Base-by-base conservation (phyloP, 306 rosid species). In the Trifolium dubium region DNA sequence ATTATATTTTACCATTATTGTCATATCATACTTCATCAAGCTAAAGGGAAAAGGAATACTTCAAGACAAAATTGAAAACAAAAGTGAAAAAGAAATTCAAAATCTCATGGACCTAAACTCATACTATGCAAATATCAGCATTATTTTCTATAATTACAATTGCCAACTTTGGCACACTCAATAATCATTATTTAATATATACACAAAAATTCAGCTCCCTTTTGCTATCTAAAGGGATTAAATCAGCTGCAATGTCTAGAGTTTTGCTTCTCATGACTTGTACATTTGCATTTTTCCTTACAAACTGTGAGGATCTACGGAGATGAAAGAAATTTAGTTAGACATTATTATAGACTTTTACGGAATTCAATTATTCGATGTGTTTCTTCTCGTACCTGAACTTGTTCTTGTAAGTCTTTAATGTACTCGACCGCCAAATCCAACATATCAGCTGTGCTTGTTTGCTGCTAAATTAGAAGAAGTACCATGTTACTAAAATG, bases 391-490 rank as follows among this genome's bases (percentile, higher is more conserved):
- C 43, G 19, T 90, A 90, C 98, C 98, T 93, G 54, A 17, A 93
- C 91, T 74, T 89, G 85, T 74, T 83, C 85, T 79, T 91, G 97
- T 61, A 93, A 86, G 69, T 82, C 91, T 80, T 86, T 91, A 64
- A 93, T 93, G 85, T 84, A 80, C 55, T 86, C 94, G 64, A 84
- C 89, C 8, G 89, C 91, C 82, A 76, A 78, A 59, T 91, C 98
- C 73, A 93, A 80, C 98, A 84, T 91, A 13, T 93, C 97, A 64
- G 98, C 92, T 56, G 92, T 91, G 87, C 80, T 91, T 46, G 90
- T 88, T 88, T 89, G 97, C 98, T 93, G 92, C 71, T 31, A 77
- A 43, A 29, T 61, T 74, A 56, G 19, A 56, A 56, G 19, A 56
- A 67, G 35, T 15, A 46, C 29, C 2, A 40, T 68, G 34, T 73